Base-by-base conservation (phyloP, 805 yeast genomes). In the Yamadazyma sp. region DNA sequence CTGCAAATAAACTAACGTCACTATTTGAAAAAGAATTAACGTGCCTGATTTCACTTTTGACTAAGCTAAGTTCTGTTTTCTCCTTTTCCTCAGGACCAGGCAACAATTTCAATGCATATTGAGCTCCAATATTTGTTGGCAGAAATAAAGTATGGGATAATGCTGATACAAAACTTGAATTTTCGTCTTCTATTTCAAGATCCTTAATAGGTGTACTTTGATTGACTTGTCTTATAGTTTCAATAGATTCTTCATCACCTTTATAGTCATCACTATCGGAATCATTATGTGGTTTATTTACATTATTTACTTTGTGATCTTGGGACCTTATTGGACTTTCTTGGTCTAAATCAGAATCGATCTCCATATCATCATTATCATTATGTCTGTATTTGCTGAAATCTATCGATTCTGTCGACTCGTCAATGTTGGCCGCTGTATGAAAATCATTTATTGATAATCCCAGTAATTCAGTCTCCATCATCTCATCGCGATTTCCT, bases 61-160 rank as follows among this genome's bases (percentile, higher is more conserved):
- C 27, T 12, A 27, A 26, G 26, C 34, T 30, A 11, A 23, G 17
- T 9, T 24, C 14, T 21, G 15, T 17, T 8, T 7, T 21, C 18
- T 13, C 10, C 18, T 6, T 13, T 13, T 26, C 7, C 6, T 11
- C 25, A 4, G 42, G 56, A 31, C 57, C 50, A 27, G 60, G 52
- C n/a, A 60, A 43, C 32, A 60, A 45, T 33, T 49, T 44, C 24
- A 65, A 40, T 2, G 73, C 73, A 34, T 56, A 51, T 34, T 57
- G 53, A 4, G 71, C 72, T 0, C 73, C 73, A 14, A 67, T 40
- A n/a, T 46, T 47, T 3, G 73, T 67, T 3, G 72, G 73, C 29
- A 62, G 61, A 5, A 44, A 28, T 10, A 44, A 18, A 10, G 45
- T 41, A 11, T 27, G 38, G 3, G 44, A 36, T 16, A 44, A 31